These are phyloP conservation scores for Lignosus rhinocerotis DNA, from an alignment of 1,284 basidiomycete genomes.

Conservation along the genomic window DNA sequence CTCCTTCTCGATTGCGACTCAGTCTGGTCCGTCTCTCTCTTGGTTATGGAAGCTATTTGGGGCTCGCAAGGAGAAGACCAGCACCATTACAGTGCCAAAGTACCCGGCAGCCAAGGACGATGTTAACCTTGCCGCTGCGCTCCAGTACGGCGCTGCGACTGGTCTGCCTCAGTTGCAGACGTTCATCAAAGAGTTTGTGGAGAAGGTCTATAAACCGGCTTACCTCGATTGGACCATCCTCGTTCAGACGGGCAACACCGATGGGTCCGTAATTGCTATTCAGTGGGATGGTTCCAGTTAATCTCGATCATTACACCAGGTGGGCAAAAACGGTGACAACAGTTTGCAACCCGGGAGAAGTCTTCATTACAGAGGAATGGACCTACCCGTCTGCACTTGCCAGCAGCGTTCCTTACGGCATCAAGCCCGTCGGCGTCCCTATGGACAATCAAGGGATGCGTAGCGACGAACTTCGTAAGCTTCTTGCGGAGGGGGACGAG, in stretches of 20 bases:
- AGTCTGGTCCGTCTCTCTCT: slow-evolving; percentile 41
- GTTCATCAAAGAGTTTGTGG: slow-evolving; percentile 60
- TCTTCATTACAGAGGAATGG: slow-evolving; percentile 72
- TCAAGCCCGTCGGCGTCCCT: slow-evolving; percentile 57
- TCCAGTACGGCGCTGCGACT: slow-evolving; percentile 72
- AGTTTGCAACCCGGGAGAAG: slow-evolving; percentile 75
- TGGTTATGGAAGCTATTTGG: slow-evolving; percentile 74
- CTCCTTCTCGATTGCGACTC: slow-evolving; percentile 34
- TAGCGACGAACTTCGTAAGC: slow-evolving; percentile 56
- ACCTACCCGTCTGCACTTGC: slow-evolving; percentile 61
- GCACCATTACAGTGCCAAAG: slow-evolving; percentile 62
- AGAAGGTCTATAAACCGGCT: slow-evolving; percentile 65
- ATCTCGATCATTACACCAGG: slow-evolving; percentile 19
- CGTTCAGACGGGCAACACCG: slow-evolving; percentile 75
- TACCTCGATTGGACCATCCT: slow-evolving; percentile 69
- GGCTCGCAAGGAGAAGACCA: slow-evolving; percentile 45
- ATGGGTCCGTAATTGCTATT: slow-evolving; percentile 46
- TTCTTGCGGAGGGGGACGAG: slow-evolving; percentile 72
- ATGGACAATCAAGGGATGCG: slow-evolving; percentile 78
- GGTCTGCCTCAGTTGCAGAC: slow-evolving; percentile 54
- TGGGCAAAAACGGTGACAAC: slow-evolving; percentile 57
- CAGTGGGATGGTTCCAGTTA: background rate
- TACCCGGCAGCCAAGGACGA: slow-evolving; percentile 47
- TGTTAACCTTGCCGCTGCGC: slow-evolving; percentile 63
- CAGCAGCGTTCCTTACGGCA: slow-evolving; percentile 45